Evolutionary conservation across 2,329 filamentous ascomycete species (phyloP).

Genomic region (Exophiala mesophila): DNA sequence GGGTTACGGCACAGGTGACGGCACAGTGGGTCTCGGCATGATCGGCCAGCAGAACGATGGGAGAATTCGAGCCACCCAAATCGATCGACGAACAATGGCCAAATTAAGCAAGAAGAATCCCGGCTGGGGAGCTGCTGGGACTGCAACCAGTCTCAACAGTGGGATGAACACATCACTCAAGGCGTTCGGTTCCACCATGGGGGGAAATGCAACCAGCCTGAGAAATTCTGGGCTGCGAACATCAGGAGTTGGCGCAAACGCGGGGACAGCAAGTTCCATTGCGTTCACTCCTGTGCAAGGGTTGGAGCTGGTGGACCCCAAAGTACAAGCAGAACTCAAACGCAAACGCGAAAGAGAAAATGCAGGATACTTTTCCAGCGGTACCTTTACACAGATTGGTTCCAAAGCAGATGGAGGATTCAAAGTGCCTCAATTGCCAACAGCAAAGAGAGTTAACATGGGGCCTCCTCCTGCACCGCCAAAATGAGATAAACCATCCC

Average conservation of each 20-base stretch:
- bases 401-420: constrained; percentile 56
- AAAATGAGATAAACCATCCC: no score
- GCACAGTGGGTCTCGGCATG: constrained; percentile 88
- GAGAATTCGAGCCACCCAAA: constrained; percentile 79
- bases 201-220: constrained; percentile 60
- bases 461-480: constrained; percentile 35
- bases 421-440: constrained; percentile 73
- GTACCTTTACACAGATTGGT: constrained; percentile 84
- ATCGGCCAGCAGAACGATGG: constrained; percentile 84
- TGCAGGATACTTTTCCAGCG: constrained; percentile 93
- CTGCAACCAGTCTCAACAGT: constrained; percentile 52
- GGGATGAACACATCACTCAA: constrained; percentile 72
- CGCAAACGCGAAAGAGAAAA: constrained; percentile 91
- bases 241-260: constrained; percentile 66
- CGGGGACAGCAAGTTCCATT: constrained; percentile 76
- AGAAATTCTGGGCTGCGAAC: constrained; percentile 74
- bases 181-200: constrained; percentile 59
- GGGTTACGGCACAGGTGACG: constrained; percentile 81
- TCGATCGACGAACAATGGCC: constrained; percentile 87
- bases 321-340: constrained; percentile 78
- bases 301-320: constrained; percentile 90
- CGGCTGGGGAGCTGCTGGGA: constrained; percentile 68
- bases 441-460: constrained; percentile 67
- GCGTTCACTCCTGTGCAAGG: constrained; percentile 94
- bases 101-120: constrained; percentile 94